Evolutionary conservation across 116 monocot species (phyloP).

Genomic region (Zostera marina): DNA sequence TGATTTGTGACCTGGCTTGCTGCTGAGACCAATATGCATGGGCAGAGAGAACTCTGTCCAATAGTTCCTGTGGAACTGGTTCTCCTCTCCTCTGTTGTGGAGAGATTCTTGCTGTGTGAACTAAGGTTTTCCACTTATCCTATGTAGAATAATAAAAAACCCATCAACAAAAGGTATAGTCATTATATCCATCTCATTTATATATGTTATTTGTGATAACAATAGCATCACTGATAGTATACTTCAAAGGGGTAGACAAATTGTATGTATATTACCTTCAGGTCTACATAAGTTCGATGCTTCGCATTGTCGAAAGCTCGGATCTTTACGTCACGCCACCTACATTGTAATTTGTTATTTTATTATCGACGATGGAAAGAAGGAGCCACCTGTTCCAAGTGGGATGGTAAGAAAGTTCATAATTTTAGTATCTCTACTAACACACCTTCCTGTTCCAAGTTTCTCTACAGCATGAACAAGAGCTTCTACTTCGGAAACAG

Average conservation of each 20-base stretch:
- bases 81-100: slow-evolving; percentile 76
- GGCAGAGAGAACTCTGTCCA: slow-evolving; percentile 59
- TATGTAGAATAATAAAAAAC: slow-evolving; percentile 7
- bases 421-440: background rate
- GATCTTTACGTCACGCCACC: slow-evolving; percentile 78
- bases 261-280: slow-evolving; percentile 27
- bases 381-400: background rate
- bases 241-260: too few species aligned
- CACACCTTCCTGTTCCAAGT: slow-evolving; percentile 78
- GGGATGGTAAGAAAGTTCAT: too few species aligned
- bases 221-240: background rate
- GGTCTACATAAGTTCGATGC: slow-evolving; percentile 68
- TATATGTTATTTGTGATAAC: background rate
- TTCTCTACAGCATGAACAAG: slow-evolving; percentile 79
- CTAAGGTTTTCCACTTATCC: slow-evolving; percentile 90
- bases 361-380: background rate
- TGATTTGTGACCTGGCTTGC: slow-evolving; percentile 39
- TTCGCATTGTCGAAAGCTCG: slow-evolving; percentile 58
- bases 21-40: slow-evolving; percentile 72
- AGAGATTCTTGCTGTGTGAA: slow-evolving; percentile 70
- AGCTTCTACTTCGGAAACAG: slow-evolving; percentile 82
- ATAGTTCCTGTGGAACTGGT: slow-evolving; percentile 65
- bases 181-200: background rate
- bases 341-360: slow-evolving; percentile 8
- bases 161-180: background rate